Base-by-base conservation (phyloP, 768 basidiomycete genomes). In the Tephrocybe rancida region DNA sequence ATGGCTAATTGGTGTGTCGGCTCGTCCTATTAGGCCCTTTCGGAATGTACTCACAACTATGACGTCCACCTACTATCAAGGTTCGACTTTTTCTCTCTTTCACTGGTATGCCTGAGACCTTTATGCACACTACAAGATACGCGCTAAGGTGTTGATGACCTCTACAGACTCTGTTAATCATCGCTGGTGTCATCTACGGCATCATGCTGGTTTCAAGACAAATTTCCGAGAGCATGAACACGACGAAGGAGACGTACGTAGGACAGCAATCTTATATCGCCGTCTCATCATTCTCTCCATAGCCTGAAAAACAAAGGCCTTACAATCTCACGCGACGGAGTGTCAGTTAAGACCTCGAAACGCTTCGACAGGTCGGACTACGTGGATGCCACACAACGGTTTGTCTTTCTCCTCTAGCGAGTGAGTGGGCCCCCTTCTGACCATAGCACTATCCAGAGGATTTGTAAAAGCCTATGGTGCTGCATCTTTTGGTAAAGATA, bases 371-470 rank as follows among this genome's bases (percentile, higher is more conserved):
- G 84, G 35, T 82, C 86, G 48, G 77, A 80, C 37, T 90, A 90
- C 55, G 71, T 90, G 3, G 87, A 89, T 61, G 86, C 87, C 6
- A 89, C 87, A 14, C 88, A 89, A 62, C 72, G 88, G 88, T 87
- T 51, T 56, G 73, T 61, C 5, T 11, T 16, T 18, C 16, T 39
- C 19, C 5, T 26, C 16, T 54, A 26, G 22, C n/a, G 5, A 22
- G 37, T 9, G 16, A 27, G 18, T 10, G 26, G 21, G 43, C 13
- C 16, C 44, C 16, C 13, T 32, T 7, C 21, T 35, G 22, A 54
- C 21, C 14, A 6, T 6, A 19, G 9, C 39, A 22, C 24, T 34
- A 26, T 24, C 32, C 54, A 85, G 86, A 24, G 79, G 81, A 0
- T 64, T 87, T 25, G 70, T 86, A 18, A 84, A 80, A 63, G 82